These are phyloP conservation scores for Waltergamsia citrina DNA, from an alignment of 2,329 filamentous ascomycete genomes.

Conservation along the genomic window DNA sequence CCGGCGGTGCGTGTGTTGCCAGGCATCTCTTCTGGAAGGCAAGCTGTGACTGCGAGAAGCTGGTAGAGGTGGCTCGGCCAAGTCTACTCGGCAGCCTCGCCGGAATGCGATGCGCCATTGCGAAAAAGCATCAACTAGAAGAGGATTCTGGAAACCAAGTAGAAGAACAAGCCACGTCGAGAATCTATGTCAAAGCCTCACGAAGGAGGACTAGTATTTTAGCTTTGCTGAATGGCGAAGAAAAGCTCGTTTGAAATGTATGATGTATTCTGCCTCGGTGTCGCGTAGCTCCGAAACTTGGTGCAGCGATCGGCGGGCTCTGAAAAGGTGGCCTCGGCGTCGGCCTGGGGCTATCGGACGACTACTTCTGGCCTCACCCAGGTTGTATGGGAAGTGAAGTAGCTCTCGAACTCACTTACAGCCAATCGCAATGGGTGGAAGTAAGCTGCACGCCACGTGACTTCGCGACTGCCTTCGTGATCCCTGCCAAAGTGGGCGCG, in stretches of 20 bases:
- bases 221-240: no score
- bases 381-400: background rate
- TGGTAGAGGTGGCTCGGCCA: constrained; percentile 13
- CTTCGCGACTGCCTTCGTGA: constrained; percentile 4
- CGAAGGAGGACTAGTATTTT: no score
- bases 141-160: no score
- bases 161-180: background rate
- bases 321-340: constrained; percentile 3
- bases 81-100: constrained; percentile 15
- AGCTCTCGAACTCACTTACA: background rate
- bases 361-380: background rate
- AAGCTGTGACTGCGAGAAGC: constrained; percentile 13
- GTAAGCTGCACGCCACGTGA: constrained; percentile 4
- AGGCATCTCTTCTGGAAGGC: constrained; percentile 18
- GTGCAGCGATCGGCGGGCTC: background rate
- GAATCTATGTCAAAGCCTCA: no score
- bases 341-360: no score
- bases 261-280: constrained; percentile 2
- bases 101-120: constrained; percentile 22
- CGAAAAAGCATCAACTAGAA: constrained; percentile 1
- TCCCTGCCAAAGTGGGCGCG: constrained; percentile 4
- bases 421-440: constrained; percentile 2
- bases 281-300: background rate
- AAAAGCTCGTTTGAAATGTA: background rate
- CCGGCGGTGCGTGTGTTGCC: constrained; percentile 52